These are phyloP conservation scores for Jacaranda mimosifolia DNA, from an alignment of 257 asterid genomes.

Conservation along the genomic window DNA sequence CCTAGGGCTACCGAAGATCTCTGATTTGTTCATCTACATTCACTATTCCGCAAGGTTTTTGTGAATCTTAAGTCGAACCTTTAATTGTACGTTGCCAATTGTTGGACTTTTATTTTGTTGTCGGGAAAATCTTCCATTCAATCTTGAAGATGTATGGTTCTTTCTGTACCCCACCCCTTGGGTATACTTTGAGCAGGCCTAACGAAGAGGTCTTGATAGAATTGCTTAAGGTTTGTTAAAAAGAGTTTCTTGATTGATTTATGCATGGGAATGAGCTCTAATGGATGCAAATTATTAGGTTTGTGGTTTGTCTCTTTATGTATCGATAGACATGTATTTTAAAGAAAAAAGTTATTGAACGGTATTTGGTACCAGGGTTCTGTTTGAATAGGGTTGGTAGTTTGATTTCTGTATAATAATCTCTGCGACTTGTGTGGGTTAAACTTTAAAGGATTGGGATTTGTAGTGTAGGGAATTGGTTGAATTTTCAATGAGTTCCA, in stretches of 20 bases:
- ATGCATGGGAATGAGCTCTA: conserved; percentile 43
- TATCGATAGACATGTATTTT: not conserved
- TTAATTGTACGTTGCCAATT: not conserved
- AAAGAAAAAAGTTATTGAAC: not conserved
- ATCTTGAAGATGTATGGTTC: conserved; percentile 74
- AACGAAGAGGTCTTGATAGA: conserved; percentile 86
- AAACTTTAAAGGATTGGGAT: not conserved
- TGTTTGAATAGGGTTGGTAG: not conserved
- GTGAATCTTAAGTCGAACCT: conserved; percentile 25
- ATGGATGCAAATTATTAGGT: conserved; percentile 43
- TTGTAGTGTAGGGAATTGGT: not conserved
- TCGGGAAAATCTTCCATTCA: conserved; percentile 40
- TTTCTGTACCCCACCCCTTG: conserved; percentile 88
- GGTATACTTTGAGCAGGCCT: conserved; percentile 64
- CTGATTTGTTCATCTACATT: conserved; percentile 16
- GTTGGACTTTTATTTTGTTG: not conserved
- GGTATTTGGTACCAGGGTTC: not conserved
- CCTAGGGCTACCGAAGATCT: conserved; percentile 29
- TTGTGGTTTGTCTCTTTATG: conserved; percentile 22
- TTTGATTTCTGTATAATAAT: not conserved
- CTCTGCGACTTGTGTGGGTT: not conserved
- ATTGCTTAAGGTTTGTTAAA: conserved; percentile 93
- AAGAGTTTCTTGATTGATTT: conserved; percentile 60
- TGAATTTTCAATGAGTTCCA: too few relatives aligned
- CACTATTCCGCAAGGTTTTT: not conserved